phyloP scores from a whole-genome alignment of 768 basidiomycete species.

The Paxillus rubicundulus region DNA sequence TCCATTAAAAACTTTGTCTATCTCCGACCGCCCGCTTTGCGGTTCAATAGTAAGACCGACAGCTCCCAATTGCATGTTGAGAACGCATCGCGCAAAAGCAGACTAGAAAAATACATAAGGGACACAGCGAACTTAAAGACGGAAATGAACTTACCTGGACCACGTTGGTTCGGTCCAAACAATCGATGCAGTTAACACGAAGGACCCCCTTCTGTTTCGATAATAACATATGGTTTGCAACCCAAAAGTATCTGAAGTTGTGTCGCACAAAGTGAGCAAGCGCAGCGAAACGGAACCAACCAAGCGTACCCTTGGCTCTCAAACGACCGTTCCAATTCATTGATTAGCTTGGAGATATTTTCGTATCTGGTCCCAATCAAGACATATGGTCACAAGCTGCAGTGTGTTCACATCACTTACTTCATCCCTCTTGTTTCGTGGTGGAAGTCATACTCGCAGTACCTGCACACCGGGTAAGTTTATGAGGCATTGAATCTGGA shows the following conservation, averaged over 20 bases:
- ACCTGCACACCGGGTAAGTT: slow-evolving; percentile 40
- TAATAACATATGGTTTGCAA: slow-evolving; percentile 64
- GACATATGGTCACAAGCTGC: background rate
- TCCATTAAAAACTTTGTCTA: slow-evolving; percentile 78
- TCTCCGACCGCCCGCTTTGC: slow-evolving; percentile 52
- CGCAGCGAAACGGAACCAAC: background rate
- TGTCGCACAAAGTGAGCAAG: slow-evolving; percentile 1
- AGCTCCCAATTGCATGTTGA: slow-evolving; percentile 72
- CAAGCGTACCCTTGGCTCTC: slow-evolving; percentile 69
- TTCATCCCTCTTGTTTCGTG: slow-evolving; percentile 94
- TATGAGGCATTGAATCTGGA: background rate
- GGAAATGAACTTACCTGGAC: slow-evolving; percentile 58
- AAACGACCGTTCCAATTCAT: slow-evolving; percentile 68
- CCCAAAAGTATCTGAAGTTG: slow-evolving; percentile 71
- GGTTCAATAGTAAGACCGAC: slow-evolving; percentile 62
- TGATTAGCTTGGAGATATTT: slow-evolving; percentile 78
- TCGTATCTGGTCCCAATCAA: slow-evolving; percentile 60
- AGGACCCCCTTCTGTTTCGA: slow-evolving; percentile 85
- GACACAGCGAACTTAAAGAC: background rate
- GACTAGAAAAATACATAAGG: slow-evolving; percentile 51
- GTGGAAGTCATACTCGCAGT: slow-evolving; percentile 90
- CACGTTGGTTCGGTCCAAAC: slow-evolving; percentile 92
- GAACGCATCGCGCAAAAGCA: slow-evolving; percentile 82
- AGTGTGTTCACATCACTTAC: slow-evolving; percentile 39
- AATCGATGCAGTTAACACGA: slow-evolving; percentile 94